phyloP scores from a whole-genome alignment of 2,329 filamentous ascomycete genomes.

The Penicillium italicum region DNA sequence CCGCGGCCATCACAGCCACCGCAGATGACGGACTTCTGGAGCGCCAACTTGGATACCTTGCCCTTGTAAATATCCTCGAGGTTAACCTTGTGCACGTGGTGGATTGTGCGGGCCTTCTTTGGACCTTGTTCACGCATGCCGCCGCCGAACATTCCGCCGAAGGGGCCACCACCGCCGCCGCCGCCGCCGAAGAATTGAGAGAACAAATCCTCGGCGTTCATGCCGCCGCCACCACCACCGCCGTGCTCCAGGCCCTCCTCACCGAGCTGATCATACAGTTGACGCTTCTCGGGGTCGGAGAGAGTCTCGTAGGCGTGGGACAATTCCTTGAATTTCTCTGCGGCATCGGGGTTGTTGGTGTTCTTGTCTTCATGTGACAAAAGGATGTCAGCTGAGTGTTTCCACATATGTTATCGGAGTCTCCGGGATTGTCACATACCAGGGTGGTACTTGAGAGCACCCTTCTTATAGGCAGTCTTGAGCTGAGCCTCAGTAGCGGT shows the following conservation, averaged over 20 bases:
- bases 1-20: constrained; percentile 88
- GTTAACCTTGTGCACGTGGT: constrained; percentile 97
- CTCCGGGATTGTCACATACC: constrained; percentile 58
- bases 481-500: constrained; percentile 79
- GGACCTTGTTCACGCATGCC: constrained; percentile 78
- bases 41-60: constrained; percentile 93
- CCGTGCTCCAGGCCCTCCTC: constrained; percentile 90
- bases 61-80: constrained; percentile 97
- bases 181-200: constrained; percentile 91
- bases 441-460: constrained; percentile 82
- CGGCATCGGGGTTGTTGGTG: constrained; percentile 83
- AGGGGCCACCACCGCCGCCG: constrained; percentile 54
- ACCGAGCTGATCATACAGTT: constrained; percentile 94
- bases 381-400: background rate
- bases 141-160: constrained; percentile 72
- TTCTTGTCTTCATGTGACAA: constrained; percentile 73
- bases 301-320: constrained; percentile 95
- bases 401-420: constrained; percentile 7
- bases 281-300: constrained; percentile 85
- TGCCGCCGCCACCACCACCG: constrained; percentile 73
- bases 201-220: constrained; percentile 95
- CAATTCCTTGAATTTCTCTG: constrained; percentile 98
- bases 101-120: constrained; percentile 89
- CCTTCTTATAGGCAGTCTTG: constrained; percentile 92
- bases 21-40: constrained; percentile 97